Evolutionary conservation across 2,329 filamentous ascomycete genomes (phyloP).

Genomic region (Aspergillus amoenus): DNA sequence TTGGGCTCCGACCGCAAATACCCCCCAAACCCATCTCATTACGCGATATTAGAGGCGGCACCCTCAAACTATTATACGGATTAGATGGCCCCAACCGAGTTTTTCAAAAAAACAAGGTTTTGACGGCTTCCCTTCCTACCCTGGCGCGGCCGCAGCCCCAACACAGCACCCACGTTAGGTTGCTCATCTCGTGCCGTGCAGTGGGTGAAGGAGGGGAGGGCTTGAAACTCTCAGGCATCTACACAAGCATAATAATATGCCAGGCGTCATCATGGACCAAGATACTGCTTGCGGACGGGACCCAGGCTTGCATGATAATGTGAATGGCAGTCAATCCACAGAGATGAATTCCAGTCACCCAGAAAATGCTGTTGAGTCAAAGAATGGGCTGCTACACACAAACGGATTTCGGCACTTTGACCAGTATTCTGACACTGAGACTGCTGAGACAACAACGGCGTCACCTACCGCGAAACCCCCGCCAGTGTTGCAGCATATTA

Average conservation of each 20-base stretch:
- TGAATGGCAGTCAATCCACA: constrained; percentile 24
- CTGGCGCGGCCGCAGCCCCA: constrained; percentile 19
- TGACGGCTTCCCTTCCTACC: constrained; percentile 27
- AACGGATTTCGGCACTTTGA: constrained; percentile 26
- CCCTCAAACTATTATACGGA: background rate
- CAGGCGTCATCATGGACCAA: constrained; percentile 45
- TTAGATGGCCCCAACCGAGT: background rate
- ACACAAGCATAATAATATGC: constrained; percentile 34
- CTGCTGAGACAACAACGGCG: background rate
- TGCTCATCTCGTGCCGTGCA: constrained; percentile 27
- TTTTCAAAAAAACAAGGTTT: constrained; percentile 13
- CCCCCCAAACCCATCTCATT: background rate
- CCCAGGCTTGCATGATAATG: constrained; percentile 22
- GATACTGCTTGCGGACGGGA: constrained; percentile 29
- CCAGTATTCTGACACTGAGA: constrained; percentile 12
- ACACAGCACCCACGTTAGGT: constrained; percentile 17
- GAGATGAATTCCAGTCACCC: constrained; percentile 17
- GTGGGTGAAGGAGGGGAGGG: constrained; percentile 32
- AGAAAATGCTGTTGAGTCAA: constrained; percentile 14
- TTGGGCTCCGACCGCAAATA: background rate
- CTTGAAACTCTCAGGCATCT: constrained; percentile 13
- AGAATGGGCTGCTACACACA: constrained; percentile 25
- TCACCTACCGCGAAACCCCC: constrained; percentile 27
- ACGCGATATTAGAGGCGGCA: background rate
- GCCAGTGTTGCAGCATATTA: constrained; percentile 66